phyloP scores from a whole-genome alignment of 1,284 basidiomycete species.

The Cutaneotrichosporon cyanovorans region DNA sequence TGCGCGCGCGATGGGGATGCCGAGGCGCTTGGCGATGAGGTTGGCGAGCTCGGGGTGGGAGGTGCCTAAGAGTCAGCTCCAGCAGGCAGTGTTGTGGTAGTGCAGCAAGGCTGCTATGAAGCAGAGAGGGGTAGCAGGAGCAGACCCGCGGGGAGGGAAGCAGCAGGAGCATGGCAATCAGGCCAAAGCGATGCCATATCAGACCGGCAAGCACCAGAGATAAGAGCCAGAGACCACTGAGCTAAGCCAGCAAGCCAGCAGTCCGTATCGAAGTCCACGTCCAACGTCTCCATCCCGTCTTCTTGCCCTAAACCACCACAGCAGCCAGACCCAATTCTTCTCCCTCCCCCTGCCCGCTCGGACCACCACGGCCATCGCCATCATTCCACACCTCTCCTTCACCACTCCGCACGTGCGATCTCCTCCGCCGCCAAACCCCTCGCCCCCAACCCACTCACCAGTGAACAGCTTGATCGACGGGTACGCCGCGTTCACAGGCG shows the following conservation, averaged over 20 bases:
- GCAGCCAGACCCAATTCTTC: no score
- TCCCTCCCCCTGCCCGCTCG: no score
- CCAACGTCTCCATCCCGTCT: not conserved
- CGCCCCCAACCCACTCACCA: slow-evolving; percentile 52
- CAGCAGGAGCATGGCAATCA: no score
- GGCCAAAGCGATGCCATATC: no score
- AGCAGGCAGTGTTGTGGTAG: not conserved
- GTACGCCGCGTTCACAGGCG: slow-evolving; percentile 7
- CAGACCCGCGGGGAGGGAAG: not conserved
- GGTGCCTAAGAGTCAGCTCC: slow-evolving; percentile 58
- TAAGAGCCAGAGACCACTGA: no score
- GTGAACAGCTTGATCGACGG: slow-evolving; percentile 77
- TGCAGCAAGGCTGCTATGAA: no score
- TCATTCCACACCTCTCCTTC: not conserved
- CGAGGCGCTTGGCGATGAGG: slow-evolving; percentile 83
- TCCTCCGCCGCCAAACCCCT: not conserved
- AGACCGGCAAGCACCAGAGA: no score
- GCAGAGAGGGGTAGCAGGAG: no score
- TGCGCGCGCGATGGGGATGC: slow-evolving; percentile 72
- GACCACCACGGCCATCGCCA: no score
- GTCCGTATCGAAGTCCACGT: no score
- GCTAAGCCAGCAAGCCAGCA: no score
- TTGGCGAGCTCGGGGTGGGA: slow-evolving; percentile 93
- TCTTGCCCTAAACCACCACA: no score
- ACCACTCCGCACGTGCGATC: not conserved